Base-by-base conservation (phyloP, 768 basidiomycete species). In the Sarcodon sp. region DNA sequence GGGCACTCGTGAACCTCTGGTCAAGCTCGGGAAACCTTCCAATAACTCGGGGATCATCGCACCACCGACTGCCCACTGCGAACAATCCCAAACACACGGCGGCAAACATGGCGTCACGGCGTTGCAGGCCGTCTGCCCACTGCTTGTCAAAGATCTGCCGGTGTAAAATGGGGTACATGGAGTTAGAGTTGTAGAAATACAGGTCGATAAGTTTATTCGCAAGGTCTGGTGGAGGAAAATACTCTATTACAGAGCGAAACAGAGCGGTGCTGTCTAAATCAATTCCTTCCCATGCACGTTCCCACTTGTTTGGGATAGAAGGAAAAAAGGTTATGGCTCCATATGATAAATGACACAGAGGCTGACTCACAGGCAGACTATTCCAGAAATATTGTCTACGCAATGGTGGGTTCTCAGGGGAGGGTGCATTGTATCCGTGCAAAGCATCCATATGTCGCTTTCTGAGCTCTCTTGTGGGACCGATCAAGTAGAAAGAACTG, bases 11-110 rank as follows among this genome's bases (percentile, higher is more conserved):
- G 4, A 27, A 11, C 13, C 13, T 27, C 4, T 4, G 39, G 7
- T 41, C 39, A 27, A 27, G 21, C 21, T 27, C 21, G 4, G 4
- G 4, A 27, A 4, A 27, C 21, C 21, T 27, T 13, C 39, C 39
- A 9, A 79, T 56, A 7, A 83, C 76, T 9, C 83, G 70, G 5
- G 69, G 66, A 57, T 87, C 79, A 46, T 78, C 65, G 51, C 74
- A 69, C 72, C 75, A 87, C 41, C 80, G 72, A 44, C 80, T 76
- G 1, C 78, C 83, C 32, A 83, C 68, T 13, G 87, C 83, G 60
- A 86, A 85, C 1, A 89, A 46, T 34, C 72, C 61, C 41, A 85
- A 59, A 53, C 81, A 80, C 6, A 83, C 66, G 44, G 69, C 69
- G 6, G 72, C 66, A 55, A 88, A 90, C 66, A 74, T 76, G 13